Conservation (phyloP, 768 basidiomycete genomes). For the Suillus subluteus region DNA sequence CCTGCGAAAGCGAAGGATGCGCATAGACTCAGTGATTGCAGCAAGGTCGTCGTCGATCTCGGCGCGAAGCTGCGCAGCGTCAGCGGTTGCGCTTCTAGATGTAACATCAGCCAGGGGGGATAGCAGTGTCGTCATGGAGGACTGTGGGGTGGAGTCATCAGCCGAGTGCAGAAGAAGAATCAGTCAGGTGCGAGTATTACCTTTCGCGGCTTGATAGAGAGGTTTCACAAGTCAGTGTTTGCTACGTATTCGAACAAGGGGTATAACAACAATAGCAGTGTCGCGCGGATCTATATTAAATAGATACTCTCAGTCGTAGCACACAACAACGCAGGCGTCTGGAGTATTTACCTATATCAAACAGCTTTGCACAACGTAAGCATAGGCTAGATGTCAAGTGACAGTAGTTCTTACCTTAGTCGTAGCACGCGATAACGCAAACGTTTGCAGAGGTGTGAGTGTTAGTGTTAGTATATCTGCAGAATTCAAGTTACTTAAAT, state of each 20-base stretch:
- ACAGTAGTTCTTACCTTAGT: background rate
- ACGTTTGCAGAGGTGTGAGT: background rate
- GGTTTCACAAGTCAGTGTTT: no score
- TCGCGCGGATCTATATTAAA: no score
- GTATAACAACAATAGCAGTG: no score
- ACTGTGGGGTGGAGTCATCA: background rate
- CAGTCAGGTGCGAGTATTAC: background rate
- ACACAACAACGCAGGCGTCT: no score
- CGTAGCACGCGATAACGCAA: background rate
- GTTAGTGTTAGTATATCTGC: background rate
- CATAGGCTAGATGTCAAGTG: no score
- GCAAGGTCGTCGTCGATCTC: background rate
- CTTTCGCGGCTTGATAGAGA: no score
- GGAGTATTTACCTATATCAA: no score
- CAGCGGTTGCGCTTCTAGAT: background rate
- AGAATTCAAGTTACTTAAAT: background rate
- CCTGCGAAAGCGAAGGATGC: background rate
- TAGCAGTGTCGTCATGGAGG: background rate
- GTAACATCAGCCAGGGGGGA: background rate
- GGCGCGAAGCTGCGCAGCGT: background rate
- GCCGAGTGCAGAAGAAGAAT: background rate
- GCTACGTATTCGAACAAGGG: no score
- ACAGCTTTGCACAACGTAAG: no score
- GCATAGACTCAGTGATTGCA: background rate
- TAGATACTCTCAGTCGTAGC: no score